phyloP scores from a whole-genome alignment of 495 filamentous ascomycete species.

The Tuber microsphaerosporum region DNA sequence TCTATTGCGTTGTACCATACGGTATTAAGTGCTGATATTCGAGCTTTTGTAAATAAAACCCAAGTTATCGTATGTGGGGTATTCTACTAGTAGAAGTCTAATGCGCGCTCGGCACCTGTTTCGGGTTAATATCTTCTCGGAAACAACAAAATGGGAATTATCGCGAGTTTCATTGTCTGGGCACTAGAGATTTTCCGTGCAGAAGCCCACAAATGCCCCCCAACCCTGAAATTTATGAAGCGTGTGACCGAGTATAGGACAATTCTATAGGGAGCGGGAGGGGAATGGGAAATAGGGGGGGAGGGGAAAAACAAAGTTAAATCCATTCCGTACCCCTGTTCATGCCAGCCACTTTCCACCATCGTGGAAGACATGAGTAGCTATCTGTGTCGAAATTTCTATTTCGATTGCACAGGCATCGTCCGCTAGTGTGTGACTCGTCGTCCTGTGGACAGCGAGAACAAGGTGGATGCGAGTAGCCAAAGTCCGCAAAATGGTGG shows the following conservation, averaged over 20 bases:
- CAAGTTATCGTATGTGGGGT: neutral
- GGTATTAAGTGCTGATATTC: neutral
- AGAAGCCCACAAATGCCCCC: neutral
- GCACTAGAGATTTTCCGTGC: neutral
- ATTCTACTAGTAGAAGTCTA: neutral
- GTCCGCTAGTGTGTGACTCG: conserved; percentile 25
- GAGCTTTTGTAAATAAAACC: neutral
- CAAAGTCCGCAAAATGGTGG: conserved; percentile 52
- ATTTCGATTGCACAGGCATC: conserved; percentile 32
- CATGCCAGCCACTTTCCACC: conserved; percentile 35
- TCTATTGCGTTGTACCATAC: neutral
- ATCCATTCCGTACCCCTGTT: conserved; percentile 22
- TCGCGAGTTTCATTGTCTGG: neutral
- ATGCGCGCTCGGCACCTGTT: neutral
- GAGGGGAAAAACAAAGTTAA: neutral
- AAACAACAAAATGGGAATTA: neutral
- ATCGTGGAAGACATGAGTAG: conserved; percentile 38
- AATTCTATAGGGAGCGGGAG: neutral
- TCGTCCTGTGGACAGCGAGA: conserved; percentile 38
- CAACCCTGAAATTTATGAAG: neutral
- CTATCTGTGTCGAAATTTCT: conserved; percentile 30
- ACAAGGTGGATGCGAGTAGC: conserved; percentile 43
- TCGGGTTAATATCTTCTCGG: neutral
- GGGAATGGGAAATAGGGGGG: neutral
- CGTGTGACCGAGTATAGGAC: neutral